phyloP scores from a whole-genome alignment of 768 basidiomycete species.

The Mycena vulgaris region DNA sequence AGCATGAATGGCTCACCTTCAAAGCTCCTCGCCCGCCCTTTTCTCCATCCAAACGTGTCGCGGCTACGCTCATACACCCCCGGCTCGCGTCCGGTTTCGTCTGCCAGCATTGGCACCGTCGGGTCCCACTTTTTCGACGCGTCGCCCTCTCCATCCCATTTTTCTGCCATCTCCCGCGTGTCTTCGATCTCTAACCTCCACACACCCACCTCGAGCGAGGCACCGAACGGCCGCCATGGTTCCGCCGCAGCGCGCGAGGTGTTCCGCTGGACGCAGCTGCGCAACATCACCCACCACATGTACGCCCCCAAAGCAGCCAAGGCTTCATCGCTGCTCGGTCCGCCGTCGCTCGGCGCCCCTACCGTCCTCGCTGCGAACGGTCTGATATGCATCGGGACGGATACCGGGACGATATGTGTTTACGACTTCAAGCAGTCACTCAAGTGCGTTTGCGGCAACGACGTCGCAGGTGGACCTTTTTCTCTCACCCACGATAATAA shows the following conservation, averaged over 20 bases:
- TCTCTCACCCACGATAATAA: slow-evolving; percentile 2
- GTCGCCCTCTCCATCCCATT: slow-evolving; percentile 74
- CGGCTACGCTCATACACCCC: slow-evolving; percentile 82
- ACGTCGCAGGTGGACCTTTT: slow-evolving; percentile 67
- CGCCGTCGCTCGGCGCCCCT: slow-evolving; percentile 73
- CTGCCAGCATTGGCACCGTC: slow-evolving; percentile 59
- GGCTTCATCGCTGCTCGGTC: slow-evolving; percentile 73
- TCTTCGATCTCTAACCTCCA: slow-evolving; percentile 73
- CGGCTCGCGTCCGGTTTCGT: slow-evolving; percentile 59
- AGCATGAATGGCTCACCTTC: slow-evolving; percentile 49
- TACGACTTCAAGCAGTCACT: slow-evolving; percentile 94
- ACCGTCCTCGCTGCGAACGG: slow-evolving; percentile 90
- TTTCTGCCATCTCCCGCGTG: slow-evolving; percentile 79
- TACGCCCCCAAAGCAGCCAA: slow-evolving; percentile 69
- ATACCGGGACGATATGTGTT: slow-evolving; percentile 81
- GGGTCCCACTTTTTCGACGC: slow-evolving; percentile 61
- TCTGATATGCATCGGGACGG: slow-evolving; percentile 90
- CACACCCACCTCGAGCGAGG: slow-evolving; percentile 45
- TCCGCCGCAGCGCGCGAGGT: slow-evolving; percentile 63
- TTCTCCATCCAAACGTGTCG: slow-evolving; percentile 82
- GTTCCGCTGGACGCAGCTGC: slow-evolving; percentile 84
- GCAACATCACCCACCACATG: slow-evolving; percentile 69
- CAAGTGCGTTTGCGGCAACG: slow-evolving; percentile 83
- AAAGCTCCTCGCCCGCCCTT: slow-evolving; percentile 64
- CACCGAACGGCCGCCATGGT: slow-evolving; percentile 36